Percentiles rank a stretch among this genome's conserved stretches.
These are phyloP conservation scores for Cryphonectria nitschkei DNA, from an alignment of 2,329 filamentous ascomycete genomes.

Conservation along the genomic window DNA sequence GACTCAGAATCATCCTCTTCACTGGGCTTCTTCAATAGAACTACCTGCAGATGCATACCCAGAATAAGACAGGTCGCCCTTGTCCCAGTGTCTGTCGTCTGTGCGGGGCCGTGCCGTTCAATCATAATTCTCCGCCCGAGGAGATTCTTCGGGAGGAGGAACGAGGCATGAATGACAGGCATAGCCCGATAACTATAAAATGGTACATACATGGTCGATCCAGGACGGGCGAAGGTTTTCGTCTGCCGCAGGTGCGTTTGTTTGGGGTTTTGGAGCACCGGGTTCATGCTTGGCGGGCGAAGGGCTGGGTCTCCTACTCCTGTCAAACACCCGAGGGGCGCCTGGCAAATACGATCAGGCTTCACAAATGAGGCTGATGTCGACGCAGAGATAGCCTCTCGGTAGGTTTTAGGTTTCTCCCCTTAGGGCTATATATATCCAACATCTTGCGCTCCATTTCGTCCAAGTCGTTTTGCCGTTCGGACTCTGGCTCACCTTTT, in stretches of 20 bases:
- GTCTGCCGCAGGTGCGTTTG: background rate
- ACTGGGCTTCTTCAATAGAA: background rate
- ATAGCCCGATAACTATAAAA: background rate
- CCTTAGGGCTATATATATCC: no score
- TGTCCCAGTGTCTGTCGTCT: background rate
- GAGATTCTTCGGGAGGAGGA: background rate
- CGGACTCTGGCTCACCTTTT: background rate
- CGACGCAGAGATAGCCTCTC: background rate
- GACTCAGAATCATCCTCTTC: background rate
- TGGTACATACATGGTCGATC: background rate
- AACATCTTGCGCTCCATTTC: background rate
- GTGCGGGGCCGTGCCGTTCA: background rate
- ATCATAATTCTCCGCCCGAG: background rate
- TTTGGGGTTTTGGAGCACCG: background rate
- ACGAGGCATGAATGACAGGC: background rate
- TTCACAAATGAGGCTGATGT: background rate
- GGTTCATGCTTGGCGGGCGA: background rate
- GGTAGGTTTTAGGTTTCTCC: background rate
- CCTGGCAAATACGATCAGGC: background rate
- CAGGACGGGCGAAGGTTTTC: background rate
- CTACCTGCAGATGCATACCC: background rate
- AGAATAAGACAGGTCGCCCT: background rate
- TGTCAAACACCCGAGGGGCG: background rate
- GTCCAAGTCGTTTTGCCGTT: background rate
- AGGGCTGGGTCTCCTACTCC: background rate